Percentiles rank a stretch among this genome's conserved stretches.
These are phyloP conservation scores for Ogataea minuta DNA, from an alignment of 805 yeast genomes.

Conservation along the genomic window DNA sequence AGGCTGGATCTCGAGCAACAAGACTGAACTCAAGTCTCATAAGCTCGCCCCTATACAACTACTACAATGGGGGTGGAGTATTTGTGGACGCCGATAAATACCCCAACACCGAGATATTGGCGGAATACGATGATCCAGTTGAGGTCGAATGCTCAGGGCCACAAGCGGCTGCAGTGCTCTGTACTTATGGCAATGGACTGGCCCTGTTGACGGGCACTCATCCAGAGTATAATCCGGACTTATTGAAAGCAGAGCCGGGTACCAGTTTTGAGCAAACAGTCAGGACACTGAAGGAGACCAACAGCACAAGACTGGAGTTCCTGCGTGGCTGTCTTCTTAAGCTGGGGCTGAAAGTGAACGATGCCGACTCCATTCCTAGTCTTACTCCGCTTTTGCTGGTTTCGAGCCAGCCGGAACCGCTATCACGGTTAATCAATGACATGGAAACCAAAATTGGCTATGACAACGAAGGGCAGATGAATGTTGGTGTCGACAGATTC, in stretches of 20 bases:
- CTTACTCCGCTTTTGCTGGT: slow-evolving; percentile 65
- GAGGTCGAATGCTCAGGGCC: slow-evolving; percentile 44
- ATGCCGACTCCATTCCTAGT: slow-evolving; percentile 53
- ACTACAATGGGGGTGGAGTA: slow-evolving; percentile 88
- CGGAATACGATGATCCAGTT: slow-evolving; percentile 55
- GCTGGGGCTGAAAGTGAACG: slow-evolving; percentile 70
- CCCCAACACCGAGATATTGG: slow-evolving; percentile 67
- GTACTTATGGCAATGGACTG: slow-evolving; percentile 69
- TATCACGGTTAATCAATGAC: slow-evolving; percentile 33
- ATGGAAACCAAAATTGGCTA: slow-evolving; percentile 37
- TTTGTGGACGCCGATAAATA: slow-evolving; percentile 72
- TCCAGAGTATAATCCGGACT: slow-evolving; percentile 74
- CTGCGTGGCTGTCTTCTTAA: slow-evolving; percentile 53
- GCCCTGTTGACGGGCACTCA: slow-evolving; percentile 84
- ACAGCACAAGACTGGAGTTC: slow-evolving; percentile 52
- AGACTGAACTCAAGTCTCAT: slow-evolving; percentile 35
- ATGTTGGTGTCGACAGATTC: slow-evolving; percentile 57
- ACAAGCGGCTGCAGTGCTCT: slow-evolving; percentile 70
- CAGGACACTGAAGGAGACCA: slow-evolving; percentile 40
- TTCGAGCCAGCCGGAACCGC: slow-evolving; percentile 36
- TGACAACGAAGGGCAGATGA: slow-evolving; percentile 40
- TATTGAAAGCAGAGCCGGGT: slow-evolving; percentile 36
- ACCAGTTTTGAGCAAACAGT: slow-evolving; percentile 36
- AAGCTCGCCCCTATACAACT: slow-evolving; percentile 38
- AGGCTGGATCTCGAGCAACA: slow-evolving; percentile 69